Evolutionary conservation across 1,284 basidiomycete species (phyloP).

Genomic region (Rhodotorula sp.): DNA sequence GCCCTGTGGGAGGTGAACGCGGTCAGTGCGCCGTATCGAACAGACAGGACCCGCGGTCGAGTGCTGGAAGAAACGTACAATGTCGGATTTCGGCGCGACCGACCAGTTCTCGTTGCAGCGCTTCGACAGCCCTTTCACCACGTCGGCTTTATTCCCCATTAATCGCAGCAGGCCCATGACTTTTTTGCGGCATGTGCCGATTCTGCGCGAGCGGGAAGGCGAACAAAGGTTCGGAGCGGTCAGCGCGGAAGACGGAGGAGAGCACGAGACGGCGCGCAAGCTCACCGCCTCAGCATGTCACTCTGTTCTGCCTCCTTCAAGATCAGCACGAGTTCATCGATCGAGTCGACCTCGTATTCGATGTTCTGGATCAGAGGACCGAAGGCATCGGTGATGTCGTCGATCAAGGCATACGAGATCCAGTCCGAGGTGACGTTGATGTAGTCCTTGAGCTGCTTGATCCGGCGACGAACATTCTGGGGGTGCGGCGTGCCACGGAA

Average conservation of each 20-base stretch:
- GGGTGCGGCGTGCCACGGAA: conserved; percentile 96
- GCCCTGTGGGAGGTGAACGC: conserved; percentile 16
- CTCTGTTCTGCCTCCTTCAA: conserved; percentile 80
- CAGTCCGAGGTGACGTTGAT: conserved; percentile 98
- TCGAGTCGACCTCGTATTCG: conserved; percentile 98
- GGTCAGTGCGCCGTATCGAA: too few species aligned
- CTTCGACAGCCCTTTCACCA: conserved; percentile 97
- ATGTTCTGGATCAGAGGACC: conserved; percentile 97
- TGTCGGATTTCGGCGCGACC: conserved; percentile 95
- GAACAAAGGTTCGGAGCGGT: neutral
- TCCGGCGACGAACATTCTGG: conserved; percentile 93
- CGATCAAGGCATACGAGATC: conserved; percentile 99
- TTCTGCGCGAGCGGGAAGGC: conserved; percentile 55
- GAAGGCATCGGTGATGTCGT: conserved; percentile 99
- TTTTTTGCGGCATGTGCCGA: conserved; percentile 98
- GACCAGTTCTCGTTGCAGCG: conserved; percentile 99
- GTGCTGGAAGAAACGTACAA: conserved; percentile 68
- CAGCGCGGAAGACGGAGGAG: neutral
- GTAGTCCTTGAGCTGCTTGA: conserved; percentile 99
- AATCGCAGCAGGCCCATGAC: conserved; percentile 92
- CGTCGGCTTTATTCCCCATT: conserved; percentile 99
- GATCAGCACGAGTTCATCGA: conserved; percentile 96
- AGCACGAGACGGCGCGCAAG: neutral
- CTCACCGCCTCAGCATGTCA: conserved; percentile 67
- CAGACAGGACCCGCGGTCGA: conserved; percentile 35